Conservation (phyloP, 331 rosid species). For the Quercus tomentella region DNA sequence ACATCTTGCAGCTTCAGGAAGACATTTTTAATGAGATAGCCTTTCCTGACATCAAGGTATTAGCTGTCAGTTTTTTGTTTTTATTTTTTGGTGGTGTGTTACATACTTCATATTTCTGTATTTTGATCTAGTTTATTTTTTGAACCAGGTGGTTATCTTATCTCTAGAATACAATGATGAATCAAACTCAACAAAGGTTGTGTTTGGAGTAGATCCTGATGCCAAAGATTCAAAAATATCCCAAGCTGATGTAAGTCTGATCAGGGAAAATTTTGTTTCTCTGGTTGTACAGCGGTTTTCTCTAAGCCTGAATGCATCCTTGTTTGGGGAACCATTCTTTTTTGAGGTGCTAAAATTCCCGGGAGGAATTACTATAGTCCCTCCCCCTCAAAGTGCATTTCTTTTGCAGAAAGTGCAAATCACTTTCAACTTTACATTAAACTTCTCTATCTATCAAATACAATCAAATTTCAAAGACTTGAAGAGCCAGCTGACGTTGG, state of each 20-base stretch:
- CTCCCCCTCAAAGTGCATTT: slow-evolving; percentile 61
- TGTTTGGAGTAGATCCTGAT: slow-evolving; percentile 62
- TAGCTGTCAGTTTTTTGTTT: neutral
- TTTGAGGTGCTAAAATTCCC: slow-evolving; percentile 80
- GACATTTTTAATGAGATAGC: slow-evolving; percentile 60
- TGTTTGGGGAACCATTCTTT: slow-evolving; percentile 51
- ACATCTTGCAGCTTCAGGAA: slow-evolving; percentile 45
- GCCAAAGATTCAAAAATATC: slow-evolving; percentile 38
- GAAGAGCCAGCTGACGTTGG: slow-evolving; percentile 63
- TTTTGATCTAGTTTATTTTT: slow-evolving; percentile 22
- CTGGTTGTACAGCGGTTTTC: no score
- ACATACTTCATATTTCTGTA: neutral
- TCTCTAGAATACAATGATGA: slow-evolving; percentile 45
- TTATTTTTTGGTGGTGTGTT: neutral
- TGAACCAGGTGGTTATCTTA: slow-evolving; percentile 60
- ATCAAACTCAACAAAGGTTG: slow-evolving; percentile 59
- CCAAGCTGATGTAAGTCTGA: slow-evolving; percentile 49
- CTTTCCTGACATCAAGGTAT: slow-evolving; percentile 55
- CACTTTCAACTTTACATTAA: slow-evolving; percentile 66
- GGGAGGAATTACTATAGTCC: slow-evolving; percentile 78
- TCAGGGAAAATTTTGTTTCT: slow-evolving; percentile 35
- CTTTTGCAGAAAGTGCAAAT: slow-evolving; percentile 68
- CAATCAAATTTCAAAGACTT: slow-evolving; percentile 54
- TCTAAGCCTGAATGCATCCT: slow-evolving; percentile 54
- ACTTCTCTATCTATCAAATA: slow-evolving; percentile 70